Conservation (phyloP, 106 monocot genomes). For the Posidonia australis region DNA sequence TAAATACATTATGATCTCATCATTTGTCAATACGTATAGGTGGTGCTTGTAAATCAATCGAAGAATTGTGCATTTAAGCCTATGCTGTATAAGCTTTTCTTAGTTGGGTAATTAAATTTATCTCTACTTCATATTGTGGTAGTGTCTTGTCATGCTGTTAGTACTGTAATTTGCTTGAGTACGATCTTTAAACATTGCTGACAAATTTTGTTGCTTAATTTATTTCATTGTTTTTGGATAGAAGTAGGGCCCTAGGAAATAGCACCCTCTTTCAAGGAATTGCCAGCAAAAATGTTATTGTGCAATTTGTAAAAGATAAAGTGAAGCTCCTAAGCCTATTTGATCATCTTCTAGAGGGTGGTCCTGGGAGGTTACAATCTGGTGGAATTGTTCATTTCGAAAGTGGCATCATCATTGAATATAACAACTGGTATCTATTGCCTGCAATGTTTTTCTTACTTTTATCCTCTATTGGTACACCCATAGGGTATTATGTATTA, state of each 20-base stretch:
- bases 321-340: constrained; percentile 66
- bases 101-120: constrained; percentile 55
- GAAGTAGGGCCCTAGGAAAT: constrained; percentile 97
- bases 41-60: constrained; percentile 84
- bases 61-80: constrained; percentile 95
- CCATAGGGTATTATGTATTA: too few species aligned
- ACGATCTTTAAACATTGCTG: too few species aligned
- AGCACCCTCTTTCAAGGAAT: constrained; percentile 75
- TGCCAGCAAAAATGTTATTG: constrained; percentile 60
- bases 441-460: background rate
- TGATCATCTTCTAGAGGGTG: constrained; percentile 40
- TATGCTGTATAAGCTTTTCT: constrained; percentile 83
- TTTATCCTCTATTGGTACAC: background rate
- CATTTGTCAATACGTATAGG: constrained; percentile 27
- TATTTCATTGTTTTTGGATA: constrained; percentile 15
- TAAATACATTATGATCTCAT: too few species aligned
- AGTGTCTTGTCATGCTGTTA: too few species aligned
- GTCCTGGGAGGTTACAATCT: constrained; percentile 17
- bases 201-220: background rate
- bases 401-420: constrained; percentile 76
- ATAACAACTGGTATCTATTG: constrained; percentile 70
- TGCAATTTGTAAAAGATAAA: constrained; percentile 70
- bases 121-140: too few species aligned
- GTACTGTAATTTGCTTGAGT: too few species aligned
- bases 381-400: constrained; percentile 78